Evolutionary conservation across 768 basidiomycete genomes (phyloP).

Genomic region (Tulasnella sp.): DNA sequence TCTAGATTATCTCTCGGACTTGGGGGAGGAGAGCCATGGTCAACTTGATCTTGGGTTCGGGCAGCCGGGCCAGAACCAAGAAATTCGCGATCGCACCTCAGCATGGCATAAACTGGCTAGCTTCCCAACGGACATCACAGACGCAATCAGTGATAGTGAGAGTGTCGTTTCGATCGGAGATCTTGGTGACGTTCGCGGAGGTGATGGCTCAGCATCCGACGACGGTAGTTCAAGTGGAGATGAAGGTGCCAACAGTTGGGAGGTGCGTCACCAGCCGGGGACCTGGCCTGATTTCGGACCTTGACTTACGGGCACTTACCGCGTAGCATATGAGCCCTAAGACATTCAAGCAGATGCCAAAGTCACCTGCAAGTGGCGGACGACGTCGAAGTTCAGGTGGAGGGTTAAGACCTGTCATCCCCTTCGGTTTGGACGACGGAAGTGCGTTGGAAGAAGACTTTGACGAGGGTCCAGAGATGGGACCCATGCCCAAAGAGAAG

Average conservation of each 20-base stretch:
- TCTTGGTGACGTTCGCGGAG: conserved; percentile 68
- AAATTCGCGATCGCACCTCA: conserved; percentile 14
- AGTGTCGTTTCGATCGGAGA: conserved; percentile 87
- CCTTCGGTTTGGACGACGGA: conserved; percentile 67
- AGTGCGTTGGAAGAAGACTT: conserved; percentile 65
- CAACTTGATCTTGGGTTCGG: conserved; percentile 24
- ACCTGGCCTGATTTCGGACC: background rate
- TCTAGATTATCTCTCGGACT: conserved; percentile 75
- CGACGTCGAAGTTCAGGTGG: conserved; percentile 66
- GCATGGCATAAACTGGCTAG: conserved; percentile 82
- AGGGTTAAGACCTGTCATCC: conserved; percentile 72
- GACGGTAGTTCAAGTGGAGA: conserved; percentile 50
- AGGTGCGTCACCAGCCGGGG: conserved; percentile 47
- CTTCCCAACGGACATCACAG: conserved; percentile 71
- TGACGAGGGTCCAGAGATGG: conserved; percentile 63
- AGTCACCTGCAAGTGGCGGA: conserved; percentile 71
- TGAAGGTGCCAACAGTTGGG: conserved; percentile 92
- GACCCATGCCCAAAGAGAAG: conserved; percentile 67
- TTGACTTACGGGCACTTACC: background rate
- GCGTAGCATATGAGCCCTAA: conserved; percentile 89
- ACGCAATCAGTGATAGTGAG: conserved; percentile 89
- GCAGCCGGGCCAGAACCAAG: conserved; percentile 18
- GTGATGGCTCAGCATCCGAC: conserved; percentile 42
- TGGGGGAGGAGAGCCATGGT: conserved; percentile 38
- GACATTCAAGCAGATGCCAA: conserved; percentile 87